Base-by-base conservation (phyloP, 768 basidiomycete genomes). In the Asterophora parasitica region DNA sequence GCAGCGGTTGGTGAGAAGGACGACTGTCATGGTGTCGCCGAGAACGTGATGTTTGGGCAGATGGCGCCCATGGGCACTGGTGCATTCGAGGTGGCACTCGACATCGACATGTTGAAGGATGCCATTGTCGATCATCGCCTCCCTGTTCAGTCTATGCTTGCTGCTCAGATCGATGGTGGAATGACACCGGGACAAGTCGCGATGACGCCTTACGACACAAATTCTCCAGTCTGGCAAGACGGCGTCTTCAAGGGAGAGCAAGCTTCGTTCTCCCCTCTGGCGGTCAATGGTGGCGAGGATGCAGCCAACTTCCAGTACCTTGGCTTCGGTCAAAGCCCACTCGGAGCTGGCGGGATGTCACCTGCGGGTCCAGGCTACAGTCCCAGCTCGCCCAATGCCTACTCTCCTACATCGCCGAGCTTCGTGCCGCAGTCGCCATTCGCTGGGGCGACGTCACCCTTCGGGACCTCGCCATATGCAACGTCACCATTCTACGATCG, bases 1-100 rank as follows among this genome's bases (percentile, higher is more conserved):
- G 96, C 96, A 1, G 93, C 95, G 1, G 88, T 94, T 17, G 96
- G 96, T 45, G 95, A 98, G 72, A 91, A 92, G 66, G 96, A 99
- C 55, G 95, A 98, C 57, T 99, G 96, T 63, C 91, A 91, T 45
- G 96, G 95, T 36, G 83, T 99, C 27, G 96, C 96, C n/a, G 95
- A 98, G 75, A 98, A 97, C 60, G 92, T 99, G 34, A 83, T 99
- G 78, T 92, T 99, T 58, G 96, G 96, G 13, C 96, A 98, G 70
- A 88, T 98, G 81, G 94, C 95, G n/a, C 94, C 94, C 0, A 97
- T 99, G 93, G 96, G 96, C 43, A 97, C 96, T 0, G 96, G 96
- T 11, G 80, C 91, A 7, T 97, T 95, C 61, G 95, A 98, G 41
- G 89, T 99, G 42, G 86, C 92, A 0, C 78, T 99, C 41, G 96